Evolutionary conservation across 2,329 filamentous ascomycete species (phyloP).

Genomic region (Catunica adiposa): DNA sequence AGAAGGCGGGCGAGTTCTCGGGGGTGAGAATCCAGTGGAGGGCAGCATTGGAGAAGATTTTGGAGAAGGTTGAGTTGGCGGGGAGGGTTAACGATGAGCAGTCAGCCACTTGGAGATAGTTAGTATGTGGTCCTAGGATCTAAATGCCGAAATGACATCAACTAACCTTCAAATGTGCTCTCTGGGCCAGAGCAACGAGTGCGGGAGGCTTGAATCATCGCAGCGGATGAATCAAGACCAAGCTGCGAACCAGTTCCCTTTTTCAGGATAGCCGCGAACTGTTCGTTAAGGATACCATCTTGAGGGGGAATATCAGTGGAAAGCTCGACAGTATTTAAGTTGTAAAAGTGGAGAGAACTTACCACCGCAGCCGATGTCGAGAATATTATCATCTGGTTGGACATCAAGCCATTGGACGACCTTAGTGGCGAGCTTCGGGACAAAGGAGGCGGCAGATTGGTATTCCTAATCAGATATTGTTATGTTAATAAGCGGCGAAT

Average conservation of each 20-base stretch:
- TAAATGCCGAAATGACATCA: no score
- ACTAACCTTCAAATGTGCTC: slow-evolving; percentile 29
- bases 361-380: slow-evolving; percentile 51
- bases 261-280: slow-evolving; percentile 32
- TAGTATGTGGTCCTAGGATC: no score
- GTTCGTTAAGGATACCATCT: slow-evolving; percentile 41
- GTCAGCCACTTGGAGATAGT: slow-evolving; percentile 4
- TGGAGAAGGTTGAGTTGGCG: slow-evolving; percentile 25
- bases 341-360: slow-evolving; percentile 15
- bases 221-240: slow-evolving; percentile 40
- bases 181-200: slow-evolving; percentile 24
- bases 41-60: slow-evolving; percentile 50
- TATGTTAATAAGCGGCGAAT: background rate
- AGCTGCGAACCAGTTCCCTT: slow-evolving; percentile 33
- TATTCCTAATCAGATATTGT: slow-evolving; percentile 31
- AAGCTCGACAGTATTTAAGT: background rate
- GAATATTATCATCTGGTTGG: slow-evolving; percentile 37
- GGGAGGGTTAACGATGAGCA: slow-evolving; percentile 1
- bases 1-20: background rate
- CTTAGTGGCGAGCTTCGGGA: slow-evolving; percentile 43
- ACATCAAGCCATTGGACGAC: slow-evolving; percentile 42
- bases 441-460: slow-evolving; percentile 44
- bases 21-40: slow-evolving; percentile 41
- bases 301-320: background rate
- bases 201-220: slow-evolving; percentile 40